Conservation (phyloP, 495 filamentous ascomycete species). For the Penicillium coprophilum region DNA sequence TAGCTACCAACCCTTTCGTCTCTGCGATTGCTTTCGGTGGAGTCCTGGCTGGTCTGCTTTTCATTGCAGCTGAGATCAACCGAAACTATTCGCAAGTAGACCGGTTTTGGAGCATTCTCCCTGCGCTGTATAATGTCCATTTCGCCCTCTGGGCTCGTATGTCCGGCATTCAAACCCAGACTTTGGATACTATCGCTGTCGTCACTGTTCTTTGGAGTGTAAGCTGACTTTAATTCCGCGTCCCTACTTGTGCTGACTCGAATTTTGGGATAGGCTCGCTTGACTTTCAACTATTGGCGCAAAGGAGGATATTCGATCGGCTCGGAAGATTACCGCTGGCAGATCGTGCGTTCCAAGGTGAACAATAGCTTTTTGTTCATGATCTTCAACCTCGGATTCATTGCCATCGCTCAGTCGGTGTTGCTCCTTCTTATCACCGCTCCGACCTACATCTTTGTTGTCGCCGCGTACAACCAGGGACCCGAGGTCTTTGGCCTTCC, state of each 20-base stretch:
- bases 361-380: constrained; percentile 63
- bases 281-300: constrained; percentile 97
- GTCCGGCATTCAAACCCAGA: constrained; percentile 65
- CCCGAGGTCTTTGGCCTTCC: constrained; percentile 47
- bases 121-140: constrained; percentile 85
- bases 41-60: constrained; percentile 63
- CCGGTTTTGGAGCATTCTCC: constrained; percentile 84
- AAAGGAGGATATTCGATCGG: constrained; percentile 88
- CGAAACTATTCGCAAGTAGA: constrained; percentile 95
- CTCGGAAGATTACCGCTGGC: constrained; percentile 93
- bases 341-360: constrained; percentile 51
- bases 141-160: constrained; percentile 77
- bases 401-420: constrained; percentile 79
- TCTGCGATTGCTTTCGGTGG: constrained; percentile 71
- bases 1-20: constrained; percentile 84
- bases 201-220: constrained; percentile 81
- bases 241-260: constrained; percentile 10
- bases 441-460: constrained; percentile 79
- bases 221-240: constrained; percentile 33
- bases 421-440: constrained; percentile 64
- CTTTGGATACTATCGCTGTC: constrained; percentile 70
- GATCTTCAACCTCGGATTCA: constrained; percentile 84
- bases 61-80: constrained; percentile 77
- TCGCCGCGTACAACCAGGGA: constrained; percentile 47
- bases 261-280: constrained; percentile 52